Evolutionary conservation across 1,284 basidiomycete genomes (phyloP).

Genomic region (Phylloporus gajari): DNA sequence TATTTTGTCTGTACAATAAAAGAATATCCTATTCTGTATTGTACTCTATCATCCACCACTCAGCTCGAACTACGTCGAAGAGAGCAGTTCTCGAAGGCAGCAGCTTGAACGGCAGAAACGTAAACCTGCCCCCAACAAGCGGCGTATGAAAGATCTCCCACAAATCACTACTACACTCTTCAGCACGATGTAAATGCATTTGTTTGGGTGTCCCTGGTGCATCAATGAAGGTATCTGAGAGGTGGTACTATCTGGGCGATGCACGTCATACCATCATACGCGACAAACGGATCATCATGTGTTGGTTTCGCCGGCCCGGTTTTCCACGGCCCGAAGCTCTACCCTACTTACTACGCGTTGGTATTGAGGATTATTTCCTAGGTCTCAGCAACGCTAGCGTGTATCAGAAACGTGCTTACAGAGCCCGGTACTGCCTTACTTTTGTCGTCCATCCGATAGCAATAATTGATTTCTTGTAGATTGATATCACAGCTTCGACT

Average conservation of each 20-base stretch:
- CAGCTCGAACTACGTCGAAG: conserved; percentile 23
- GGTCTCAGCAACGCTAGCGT: neutral
- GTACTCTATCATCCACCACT: neutral
- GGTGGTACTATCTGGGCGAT: conserved; percentile 6
- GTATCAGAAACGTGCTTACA: neutral
- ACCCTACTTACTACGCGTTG: too few species aligned
- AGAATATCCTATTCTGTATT: too few species aligned
- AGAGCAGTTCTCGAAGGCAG: conserved; percentile 31
- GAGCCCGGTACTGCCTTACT: neutral
- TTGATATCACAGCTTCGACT: too few species aligned
- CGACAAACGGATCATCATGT: conserved; percentile 36
- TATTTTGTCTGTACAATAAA: too few species aligned
- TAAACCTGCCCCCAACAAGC: conserved; percentile 30
- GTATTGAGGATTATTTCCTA: too few species aligned
- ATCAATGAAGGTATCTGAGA: conserved; percentile 29
- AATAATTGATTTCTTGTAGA: too few species aligned
- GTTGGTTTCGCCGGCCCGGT: too few species aligned
- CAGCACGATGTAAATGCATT: conserved; percentile 24
- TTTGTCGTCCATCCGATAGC: too few species aligned
- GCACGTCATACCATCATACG: too few species aligned
- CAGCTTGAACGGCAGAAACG: conserved; percentile 17
- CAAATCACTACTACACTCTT: conserved; percentile 33
- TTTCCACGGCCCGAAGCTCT: too few species aligned
- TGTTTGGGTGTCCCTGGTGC: conserved; percentile 39
- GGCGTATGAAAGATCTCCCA: conserved; percentile 31